Evolutionary conservation across 495 filamentous ascomycete species (phyloP).

Genomic region (Emericellopsis terricola): DNA sequence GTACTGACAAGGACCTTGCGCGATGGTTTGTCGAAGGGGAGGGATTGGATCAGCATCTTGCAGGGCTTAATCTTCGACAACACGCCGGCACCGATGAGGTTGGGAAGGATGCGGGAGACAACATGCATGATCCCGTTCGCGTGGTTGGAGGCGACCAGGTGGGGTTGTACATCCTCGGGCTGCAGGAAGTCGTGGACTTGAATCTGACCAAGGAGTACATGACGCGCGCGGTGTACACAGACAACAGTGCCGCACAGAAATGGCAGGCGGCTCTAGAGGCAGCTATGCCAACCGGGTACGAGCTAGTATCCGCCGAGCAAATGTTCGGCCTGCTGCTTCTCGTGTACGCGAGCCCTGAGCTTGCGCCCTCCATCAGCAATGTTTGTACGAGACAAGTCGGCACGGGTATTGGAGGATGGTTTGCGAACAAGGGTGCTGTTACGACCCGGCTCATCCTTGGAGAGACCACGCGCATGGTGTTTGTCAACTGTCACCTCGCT

Average conservation of each 20-base stretch:
- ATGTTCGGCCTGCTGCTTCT: conserved; percentile 74
- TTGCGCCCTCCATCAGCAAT: conserved; percentile 52
- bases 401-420: conserved; percentile 76
- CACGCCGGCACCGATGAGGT: conserved; percentile 8
- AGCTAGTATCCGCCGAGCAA: conserved; percentile 61
- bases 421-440: conserved; percentile 92
- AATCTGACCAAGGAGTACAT: conserved; percentile 40
- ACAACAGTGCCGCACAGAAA: conserved; percentile 46
- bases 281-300: conserved; percentile 60
- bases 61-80: conserved; percentile 26
- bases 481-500: conserved; percentile 81
- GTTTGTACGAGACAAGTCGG: conserved; percentile 65
- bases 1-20: conserved; percentile 70
- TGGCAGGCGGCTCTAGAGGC: conserved; percentile 61
- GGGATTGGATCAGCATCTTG: conserved; percentile 42
- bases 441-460: conserved; percentile 69
- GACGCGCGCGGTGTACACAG: conserved; percentile 50
- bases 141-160: conserved; percentile 39
- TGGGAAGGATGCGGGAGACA: conserved; percentile 10
- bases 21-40: conserved; percentile 71
- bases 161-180: conserved; percentile 73
- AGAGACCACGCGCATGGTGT: conserved; percentile 73
- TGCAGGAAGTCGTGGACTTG: conserved; percentile 87
- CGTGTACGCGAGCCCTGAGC: conserved; percentile 61
- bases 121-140: conserved; percentile 17